Percentiles rank a stretch among this genome's conserved stretches.
These are phyloP conservation scores for Xylaria sp. DNA, from an alignment of 2,329 filamentous ascomycete species.

Conservation along the genomic window DNA sequence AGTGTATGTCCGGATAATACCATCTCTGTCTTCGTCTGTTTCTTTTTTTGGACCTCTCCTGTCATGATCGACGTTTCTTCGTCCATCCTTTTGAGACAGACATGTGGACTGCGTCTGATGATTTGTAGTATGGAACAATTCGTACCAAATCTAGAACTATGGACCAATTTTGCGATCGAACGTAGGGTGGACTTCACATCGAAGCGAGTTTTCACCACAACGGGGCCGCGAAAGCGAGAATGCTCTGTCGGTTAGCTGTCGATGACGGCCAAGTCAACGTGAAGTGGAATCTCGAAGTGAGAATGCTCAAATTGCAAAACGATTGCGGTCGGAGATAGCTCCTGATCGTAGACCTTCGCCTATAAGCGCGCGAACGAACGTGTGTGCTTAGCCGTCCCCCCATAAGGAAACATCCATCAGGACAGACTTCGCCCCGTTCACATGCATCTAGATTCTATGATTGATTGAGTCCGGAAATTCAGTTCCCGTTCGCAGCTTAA, in stretches of 20 bases:
- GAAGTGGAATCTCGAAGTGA: neutral
- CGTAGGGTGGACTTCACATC: neutral
- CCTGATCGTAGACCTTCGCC: conserved; percentile 16
- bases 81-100: conserved; percentile 24
- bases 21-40: conserved; percentile 8
- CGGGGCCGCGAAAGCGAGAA: neutral
- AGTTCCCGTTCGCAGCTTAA: conserved; percentile 74
- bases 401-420: conserved; percentile 61
- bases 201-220: neutral
- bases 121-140: conserved; percentile 12
- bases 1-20: conserved; percentile 1
- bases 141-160: conserved; percentile 8
- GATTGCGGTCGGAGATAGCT: conserved; percentile 10
- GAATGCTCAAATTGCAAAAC: conserved; percentile 13
- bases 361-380: conserved; percentile 20
- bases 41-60: conserved; percentile 31
- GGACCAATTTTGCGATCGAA: neutral
- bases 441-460: conserved; percentile 22
- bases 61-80: conserved; percentile 34
- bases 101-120: conserved; percentile 9
- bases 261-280: neutral
- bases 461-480: conserved; percentile 70
- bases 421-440: conserved; percentile 68
- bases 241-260: neutral
- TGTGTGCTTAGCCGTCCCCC: neutral